Percentiles rank a stretch among this genome's conserved stretches.
phyloP scores from a whole-genome alignment of 768 basidiomycete species.

The Rhodotorula sphaerocarpa region DNA sequence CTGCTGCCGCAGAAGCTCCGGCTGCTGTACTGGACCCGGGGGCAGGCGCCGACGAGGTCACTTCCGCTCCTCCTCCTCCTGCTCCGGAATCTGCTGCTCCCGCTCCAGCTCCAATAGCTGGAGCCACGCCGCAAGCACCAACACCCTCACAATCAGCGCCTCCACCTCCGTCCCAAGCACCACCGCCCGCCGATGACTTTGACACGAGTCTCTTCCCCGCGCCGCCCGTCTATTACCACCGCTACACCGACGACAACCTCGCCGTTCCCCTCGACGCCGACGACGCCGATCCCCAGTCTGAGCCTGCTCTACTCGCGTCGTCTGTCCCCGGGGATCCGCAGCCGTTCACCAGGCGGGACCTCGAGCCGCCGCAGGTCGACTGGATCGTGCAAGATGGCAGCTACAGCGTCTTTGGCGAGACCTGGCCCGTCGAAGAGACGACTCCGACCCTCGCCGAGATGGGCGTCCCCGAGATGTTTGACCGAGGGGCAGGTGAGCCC shows the following conservation, averaged over 20 bases:
- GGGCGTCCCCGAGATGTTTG: conserved; percentile 73
- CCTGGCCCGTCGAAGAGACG: conserved; percentile 80
- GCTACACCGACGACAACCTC: conserved; percentile 68
- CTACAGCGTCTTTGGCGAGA: conserved; percentile 77
- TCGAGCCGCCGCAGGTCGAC: conserved; percentile 80
- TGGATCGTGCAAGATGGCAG: conserved; percentile 80
- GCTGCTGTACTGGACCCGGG: no score
- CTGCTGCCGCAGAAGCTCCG: no score
- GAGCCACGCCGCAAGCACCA: background rate
- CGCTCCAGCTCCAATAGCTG: background rate
- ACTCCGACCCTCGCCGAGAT: conserved; percentile 72
- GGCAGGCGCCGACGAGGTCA: background rate
- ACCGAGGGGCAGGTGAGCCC: conserved; percentile 56
- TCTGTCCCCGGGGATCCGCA: conserved; percentile 39
- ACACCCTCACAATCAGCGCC: background rate
- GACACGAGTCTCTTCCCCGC: conserved; percentile 57
- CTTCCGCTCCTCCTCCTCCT: background rate
- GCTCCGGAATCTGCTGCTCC: background rate
- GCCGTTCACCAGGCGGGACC: conserved; percentile 49
- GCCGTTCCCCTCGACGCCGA: conserved; percentile 55
- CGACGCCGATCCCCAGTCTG: conserved; percentile 12
- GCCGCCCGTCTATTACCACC: conserved; percentile 72
- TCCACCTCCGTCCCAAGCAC: background rate
- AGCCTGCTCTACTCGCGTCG: no score
- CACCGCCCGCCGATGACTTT: conserved; percentile 20